Base-by-base conservation (phyloP, 2,329 filamentous ascomycete species). In the Pseudogymnoascus sp. region DNA sequence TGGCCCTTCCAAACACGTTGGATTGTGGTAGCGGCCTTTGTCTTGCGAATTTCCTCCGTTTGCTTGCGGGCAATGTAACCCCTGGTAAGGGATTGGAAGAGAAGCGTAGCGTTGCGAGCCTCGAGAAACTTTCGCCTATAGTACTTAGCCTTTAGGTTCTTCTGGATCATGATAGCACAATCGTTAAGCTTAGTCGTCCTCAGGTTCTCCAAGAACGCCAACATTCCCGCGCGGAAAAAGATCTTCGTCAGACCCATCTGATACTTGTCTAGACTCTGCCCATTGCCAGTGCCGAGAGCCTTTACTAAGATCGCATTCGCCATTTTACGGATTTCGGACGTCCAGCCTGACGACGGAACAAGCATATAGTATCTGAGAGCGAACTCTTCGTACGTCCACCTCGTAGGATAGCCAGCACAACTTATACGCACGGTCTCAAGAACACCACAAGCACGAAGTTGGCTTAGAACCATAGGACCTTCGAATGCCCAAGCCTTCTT, bases 371-470 rank as follows among this genome's bases (percentile, higher is more conserved):
- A 99, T 66, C 95, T 87, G 65, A 97, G 81, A 16, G 95, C 95
- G 76, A 99, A 99, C 74, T 99, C 95, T 73, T 99, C 95, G 73
- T 97, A 99, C 0, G 95, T 97, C 96, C 95, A 99, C 74, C 95
- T 84, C 54, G 95, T 97, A 14, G 95, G 95, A 73, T 99, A 99
- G 66, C 95, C 95, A 67, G 95, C 95, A 74, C 90, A 96, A 78
- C 92, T 96, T 77, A 99, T 99, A 74, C 95, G 87, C 64, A 99
- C 95, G 3, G 95, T 99, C 78, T 99, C 95, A 64, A 99, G 84
- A 39, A 99, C 96, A 93, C 95, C 95, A 78, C 95, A 99, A 77
- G 95, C 95, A 76, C 96, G 88, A 71, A 99, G 81, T 77, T 99
- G 95, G 76, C 91, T 96, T 66, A 99, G 83, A 69, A 99, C 95